These are phyloP conservation scores for Hypoxylon sp. DNA, from an alignment of 2,329 filamentous ascomycete species.

Conservation along the genomic window DNA sequence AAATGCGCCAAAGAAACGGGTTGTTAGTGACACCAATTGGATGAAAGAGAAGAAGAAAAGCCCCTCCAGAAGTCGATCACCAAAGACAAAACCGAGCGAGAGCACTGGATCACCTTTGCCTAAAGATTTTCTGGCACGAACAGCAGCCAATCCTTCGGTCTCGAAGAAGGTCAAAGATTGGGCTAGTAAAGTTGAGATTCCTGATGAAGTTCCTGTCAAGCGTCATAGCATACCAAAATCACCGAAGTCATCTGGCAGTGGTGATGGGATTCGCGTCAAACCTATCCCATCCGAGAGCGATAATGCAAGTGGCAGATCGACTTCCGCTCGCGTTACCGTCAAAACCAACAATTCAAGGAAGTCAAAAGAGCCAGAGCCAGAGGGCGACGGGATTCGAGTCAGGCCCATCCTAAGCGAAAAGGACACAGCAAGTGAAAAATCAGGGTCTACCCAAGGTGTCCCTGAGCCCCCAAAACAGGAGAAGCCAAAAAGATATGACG, in stretches of 20 bases:
- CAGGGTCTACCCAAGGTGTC: conserved; percentile 44
- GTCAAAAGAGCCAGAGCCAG: conserved; percentile 42
- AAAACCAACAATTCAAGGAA: conserved; percentile 40
- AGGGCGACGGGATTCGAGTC: conserved; percentile 58
- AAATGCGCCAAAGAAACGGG: conserved; percentile 85
- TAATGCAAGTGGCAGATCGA: conserved; percentile 42
- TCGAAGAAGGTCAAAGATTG: conserved; percentile 73
- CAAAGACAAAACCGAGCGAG: conserved; percentile 52
- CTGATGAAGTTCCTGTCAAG: conserved; percentile 56
- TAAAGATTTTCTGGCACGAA: conserved; percentile 68
- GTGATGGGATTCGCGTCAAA: conserved; percentile 59
- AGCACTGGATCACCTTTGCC: conserved; percentile 63
- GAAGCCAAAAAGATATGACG: conserved; percentile 48
- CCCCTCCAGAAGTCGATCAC: conserved; percentile 59
- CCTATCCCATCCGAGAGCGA: conserved; percentile 44
- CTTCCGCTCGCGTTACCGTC: conserved; percentile 42
- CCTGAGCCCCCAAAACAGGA: conserved; percentile 42
- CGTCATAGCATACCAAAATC: conserved; percentile 57
- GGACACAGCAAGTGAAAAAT: conserved; percentile 40
- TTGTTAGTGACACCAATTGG: conserved; percentile 95
- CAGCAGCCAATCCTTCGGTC: conserved; percentile 67
- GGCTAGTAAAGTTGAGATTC: conserved; percentile 68
- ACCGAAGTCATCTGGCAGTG: conserved; percentile 55
- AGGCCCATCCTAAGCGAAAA: conserved; percentile 46
- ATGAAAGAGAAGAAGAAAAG: conserved; percentile 70